phyloP scores from a whole-genome alignment of 768 basidiomycete genomes.

The Collybia mongolica region DNA sequence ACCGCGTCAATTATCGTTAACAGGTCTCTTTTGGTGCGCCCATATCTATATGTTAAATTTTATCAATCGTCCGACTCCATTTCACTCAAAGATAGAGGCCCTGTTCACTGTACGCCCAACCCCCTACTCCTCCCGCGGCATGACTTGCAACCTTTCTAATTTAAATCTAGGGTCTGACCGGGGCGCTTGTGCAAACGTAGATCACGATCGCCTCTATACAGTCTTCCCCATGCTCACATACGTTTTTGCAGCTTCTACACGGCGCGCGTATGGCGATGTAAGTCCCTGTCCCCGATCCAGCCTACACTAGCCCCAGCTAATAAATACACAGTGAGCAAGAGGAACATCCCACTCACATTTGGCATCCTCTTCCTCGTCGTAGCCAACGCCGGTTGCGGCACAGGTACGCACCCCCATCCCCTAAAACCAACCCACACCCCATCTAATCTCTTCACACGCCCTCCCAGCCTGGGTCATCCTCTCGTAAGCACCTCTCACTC shows the following conservation, averaged over 20 bases:
- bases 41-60: not conserved
- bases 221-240: not conserved
- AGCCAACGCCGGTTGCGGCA: slow-evolving; percentile 21
- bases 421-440: not conserved
- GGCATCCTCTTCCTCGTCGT: not conserved
- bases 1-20: not conserved
- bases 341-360: not conserved
- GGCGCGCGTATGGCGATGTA: not conserved
- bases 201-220: not conserved
- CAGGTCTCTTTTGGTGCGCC: slow-evolving; percentile 1
- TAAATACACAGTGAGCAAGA: not conserved
- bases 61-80: no score
- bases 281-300: not conserved
- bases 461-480: slow-evolving; percentile 37
- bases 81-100: not conserved
- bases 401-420: slow-evolving; percentile 23
- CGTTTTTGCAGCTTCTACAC: not conserved
- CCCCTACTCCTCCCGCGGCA: not conserved
- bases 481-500: slow-evolving; percentile 25
- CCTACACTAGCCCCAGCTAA: not conserved
- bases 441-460: not conserved
- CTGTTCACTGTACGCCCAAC: not conserved
- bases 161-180: not conserved
- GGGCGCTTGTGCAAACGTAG: not conserved
- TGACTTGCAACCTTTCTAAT: not conserved